Evolutionary conservation across 495 filamentous ascomycete genomes (phyloP).

Genomic region (Astrothelium subdiscretum): DNA sequence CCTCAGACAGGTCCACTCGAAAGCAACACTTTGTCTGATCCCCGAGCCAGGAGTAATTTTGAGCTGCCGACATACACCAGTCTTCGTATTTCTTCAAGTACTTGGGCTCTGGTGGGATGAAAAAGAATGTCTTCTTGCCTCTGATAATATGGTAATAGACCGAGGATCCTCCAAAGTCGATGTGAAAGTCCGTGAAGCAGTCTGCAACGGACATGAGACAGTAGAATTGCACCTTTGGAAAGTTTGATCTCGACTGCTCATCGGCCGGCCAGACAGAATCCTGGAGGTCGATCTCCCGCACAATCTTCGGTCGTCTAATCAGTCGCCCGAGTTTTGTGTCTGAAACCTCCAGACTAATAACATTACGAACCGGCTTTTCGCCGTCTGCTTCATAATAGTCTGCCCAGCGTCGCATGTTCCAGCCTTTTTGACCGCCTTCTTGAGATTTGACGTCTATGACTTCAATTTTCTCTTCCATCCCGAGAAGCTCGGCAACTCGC

Average conservation of each 20-base stretch:
- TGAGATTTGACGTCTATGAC: slow-evolving; percentile 72
- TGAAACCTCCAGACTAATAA: slow-evolving; percentile 67
- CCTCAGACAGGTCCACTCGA: slow-evolving; percentile 57
- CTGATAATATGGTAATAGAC: slow-evolving; percentile 71
- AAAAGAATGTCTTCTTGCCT: slow-evolving; percentile 68
- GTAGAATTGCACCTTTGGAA: slow-evolving; percentile 58
- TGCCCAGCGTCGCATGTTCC: slow-evolving; percentile 62
- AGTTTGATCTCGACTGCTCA: slow-evolving; percentile 43
- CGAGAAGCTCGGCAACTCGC: slow-evolving; percentile 54
- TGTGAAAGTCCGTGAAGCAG: slow-evolving; percentile 71
- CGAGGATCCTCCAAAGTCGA: slow-evolving; percentile 69
- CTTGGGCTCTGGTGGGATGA: slow-evolving; percentile 64
- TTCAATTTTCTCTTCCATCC: slow-evolving; percentile 52
- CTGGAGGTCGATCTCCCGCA: slow-evolving; percentile 60
- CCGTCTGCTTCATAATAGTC: slow-evolving; percentile 61
- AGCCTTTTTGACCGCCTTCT: slow-evolving; percentile 53
- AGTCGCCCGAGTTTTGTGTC: slow-evolving; percentile 52
- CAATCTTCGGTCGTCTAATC: slow-evolving; percentile 57
- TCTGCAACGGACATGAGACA: slow-evolving; percentile 71
- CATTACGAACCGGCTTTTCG: slow-evolving; percentile 56
- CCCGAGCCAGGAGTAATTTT: slow-evolving; percentile 56
- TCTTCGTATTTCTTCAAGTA: slow-evolving; percentile 68
- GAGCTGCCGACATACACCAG: slow-evolving; percentile 63
- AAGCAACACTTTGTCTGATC: slow-evolving; percentile 64
- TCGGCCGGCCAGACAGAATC: slow-evolving; percentile 62